Evolutionary conservation across 345 rosid species (phyloP), one percentile per base, ranked within the genome.

Genomic region (Salix suchowensis): DNA sequence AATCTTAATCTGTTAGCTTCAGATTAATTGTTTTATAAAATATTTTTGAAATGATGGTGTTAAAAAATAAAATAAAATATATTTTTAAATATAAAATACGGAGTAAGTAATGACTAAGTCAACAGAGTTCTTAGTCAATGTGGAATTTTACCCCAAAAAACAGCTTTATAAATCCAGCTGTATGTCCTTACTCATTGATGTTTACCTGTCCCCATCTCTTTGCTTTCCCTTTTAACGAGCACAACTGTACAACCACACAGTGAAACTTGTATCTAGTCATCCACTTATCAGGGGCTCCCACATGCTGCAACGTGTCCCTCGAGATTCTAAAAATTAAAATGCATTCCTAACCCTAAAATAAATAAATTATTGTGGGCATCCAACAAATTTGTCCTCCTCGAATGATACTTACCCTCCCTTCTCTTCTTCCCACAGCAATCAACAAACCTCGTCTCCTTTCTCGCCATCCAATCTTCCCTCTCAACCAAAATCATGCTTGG

Each of bases 401-500:
- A 68, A n/a, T 5, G 13, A 5, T 40, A 4, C 71, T 23, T 9
- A 6, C 28, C 18, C 13, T 5, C 15, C 50, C 11, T 12, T 12
- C 9, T 19, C 2, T 19, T 19, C 2, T 19, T 16, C 42, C 34
- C 7, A 7, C 15, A 7, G 5, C 52, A 23, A 18, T 11, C 19
- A 19, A 1, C 70, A 36, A 67, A 1, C 5, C 19, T 52, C 71
- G n/a, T 40, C 30, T 40, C 67, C 6, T 50, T 18, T 12, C 42
- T 24, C 55, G n/a, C 24, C 34, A 26, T 24, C 10, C 2, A 18
- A 7, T 9, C 39, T 18, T 14, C 50, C n/a, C 0, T 8, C 48
- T 11, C n/a, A 67, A 4, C 26, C 21, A 26, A 26, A 70, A 73
- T 83, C 21, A 89, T 91, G 91, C 70, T 90, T 30, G 90, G 81